Conservation (phyloP, 495 filamentous ascomycete genomes). For the Platismatia glauca region DNA sequence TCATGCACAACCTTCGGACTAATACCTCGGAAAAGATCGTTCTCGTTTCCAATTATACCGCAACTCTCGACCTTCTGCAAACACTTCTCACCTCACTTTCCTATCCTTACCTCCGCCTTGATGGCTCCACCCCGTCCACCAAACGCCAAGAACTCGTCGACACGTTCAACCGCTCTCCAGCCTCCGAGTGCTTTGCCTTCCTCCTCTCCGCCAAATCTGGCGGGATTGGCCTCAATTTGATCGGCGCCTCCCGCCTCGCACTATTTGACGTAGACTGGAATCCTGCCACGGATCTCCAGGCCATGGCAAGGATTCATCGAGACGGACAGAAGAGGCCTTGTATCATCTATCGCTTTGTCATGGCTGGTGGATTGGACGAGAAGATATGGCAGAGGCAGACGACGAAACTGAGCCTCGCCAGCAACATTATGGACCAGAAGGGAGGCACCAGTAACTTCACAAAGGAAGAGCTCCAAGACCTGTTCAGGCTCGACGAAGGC, state of each 20-base stretch:
- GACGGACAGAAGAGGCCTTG: constrained; percentile 66
- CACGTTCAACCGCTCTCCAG: constrained; percentile 57
- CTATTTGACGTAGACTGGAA: constrained; percentile 84
- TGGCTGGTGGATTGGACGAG: constrained; percentile 67
- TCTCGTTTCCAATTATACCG: constrained; percentile 74
- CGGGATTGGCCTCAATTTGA: constrained; percentile 67
- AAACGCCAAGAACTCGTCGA: constrained; percentile 71
- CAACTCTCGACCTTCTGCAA: constrained; percentile 62
- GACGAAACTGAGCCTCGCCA: constrained; percentile 63
- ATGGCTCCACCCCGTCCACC: constrained; percentile 58
- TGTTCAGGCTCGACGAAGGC: constrained; percentile 60
- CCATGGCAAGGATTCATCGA: constrained; percentile 78
- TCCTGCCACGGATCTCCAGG: constrained; percentile 69
- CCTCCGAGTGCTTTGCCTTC: constrained; percentile 58
- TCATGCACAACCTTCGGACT: constrained; percentile 53
- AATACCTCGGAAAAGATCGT: constrained; percentile 67
- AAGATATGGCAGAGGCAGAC: constrained; percentile 81
- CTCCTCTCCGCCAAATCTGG: constrained; percentile 73
- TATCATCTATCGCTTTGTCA: constrained; percentile 65
- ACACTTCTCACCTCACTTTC: constrained; percentile 54
- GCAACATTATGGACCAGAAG: constrained; percentile 59
- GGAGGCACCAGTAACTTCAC: constrained; percentile 51
- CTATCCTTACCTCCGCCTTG: constrained; percentile 61
- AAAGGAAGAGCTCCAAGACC: constrained; percentile 56
- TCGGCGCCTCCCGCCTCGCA: constrained; percentile 65